Conservation (phyloP, 495 filamentous ascomycete genomes). For the Parmelia sp. region DNA sequence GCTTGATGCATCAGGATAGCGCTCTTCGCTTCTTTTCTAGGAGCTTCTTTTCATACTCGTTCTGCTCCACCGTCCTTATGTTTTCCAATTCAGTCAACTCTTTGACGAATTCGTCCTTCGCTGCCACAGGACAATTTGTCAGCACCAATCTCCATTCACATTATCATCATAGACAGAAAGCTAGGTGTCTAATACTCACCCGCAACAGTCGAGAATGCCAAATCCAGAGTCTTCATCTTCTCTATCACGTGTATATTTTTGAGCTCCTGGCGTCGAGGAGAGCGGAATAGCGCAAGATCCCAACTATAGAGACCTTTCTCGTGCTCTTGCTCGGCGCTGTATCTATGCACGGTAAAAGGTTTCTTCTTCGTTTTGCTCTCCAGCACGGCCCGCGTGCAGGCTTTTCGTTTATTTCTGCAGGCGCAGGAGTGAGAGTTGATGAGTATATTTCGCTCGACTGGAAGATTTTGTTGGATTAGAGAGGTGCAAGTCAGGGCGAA, state of each 20-base stretch:
- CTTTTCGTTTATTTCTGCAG: conserved; percentile 18
- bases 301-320: conserved; percentile 23
- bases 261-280: conserved; percentile 19
- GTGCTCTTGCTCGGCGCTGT: conserved; percentile 5
- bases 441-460: conserved; percentile 14
- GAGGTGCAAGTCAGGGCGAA: background rate
- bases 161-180: background rate
- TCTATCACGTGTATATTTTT: conserved; percentile 15
- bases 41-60: conserved; percentile 12
- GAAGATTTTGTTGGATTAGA: background rate
- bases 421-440: conserved; percentile 20
- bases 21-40: conserved; percentile 13
- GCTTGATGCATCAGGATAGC: background rate
- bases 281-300: conserved; percentile 25
- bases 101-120: conserved; percentile 20
- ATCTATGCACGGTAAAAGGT: conserved; percentile 7
- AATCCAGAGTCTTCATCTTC: conserved; percentile 19
- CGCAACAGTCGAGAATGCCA: conserved; percentile 17
- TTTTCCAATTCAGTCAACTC: conserved; percentile 18
- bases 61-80: conserved; percentile 15
- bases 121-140: conserved; percentile 6
- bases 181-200: conserved; percentile 14
- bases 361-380: conserved; percentile 17
- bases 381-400: conserved; percentile 13
- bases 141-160: background rate